Evolutionary conservation across 352 stramenopile genomes (phyloP).

Genomic region (Sclerospora graminicola): DNA sequence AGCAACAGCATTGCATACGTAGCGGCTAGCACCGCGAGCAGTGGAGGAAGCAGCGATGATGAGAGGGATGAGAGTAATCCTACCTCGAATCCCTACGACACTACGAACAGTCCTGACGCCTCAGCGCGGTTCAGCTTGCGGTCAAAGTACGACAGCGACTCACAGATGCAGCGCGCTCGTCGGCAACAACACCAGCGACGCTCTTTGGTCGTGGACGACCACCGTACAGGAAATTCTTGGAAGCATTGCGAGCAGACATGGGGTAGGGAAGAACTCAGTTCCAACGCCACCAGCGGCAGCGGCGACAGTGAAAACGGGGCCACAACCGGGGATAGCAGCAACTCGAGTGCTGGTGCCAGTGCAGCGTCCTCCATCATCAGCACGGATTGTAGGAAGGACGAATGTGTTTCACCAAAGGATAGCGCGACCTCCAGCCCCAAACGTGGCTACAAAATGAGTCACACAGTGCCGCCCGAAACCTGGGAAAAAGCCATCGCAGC

Average conservation of each 20-base stretch:
- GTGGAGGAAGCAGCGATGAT: too few relatives aligned
- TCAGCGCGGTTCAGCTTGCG: too few relatives aligned
- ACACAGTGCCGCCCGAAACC: slow-evolving; percentile 40
- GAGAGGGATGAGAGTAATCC: too few relatives aligned
- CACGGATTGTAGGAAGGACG: not conserved
- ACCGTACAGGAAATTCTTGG: not conserved
- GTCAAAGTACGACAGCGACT: too few relatives aligned
- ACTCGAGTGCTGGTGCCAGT: slow-evolving; percentile 4
- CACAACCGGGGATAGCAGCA: slow-evolving; percentile 14
- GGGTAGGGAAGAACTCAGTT: slow-evolving; percentile 7
- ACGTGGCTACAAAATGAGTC: slow-evolving; percentile 35
- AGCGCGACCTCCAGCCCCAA: slow-evolving; percentile 16
- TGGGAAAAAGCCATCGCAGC: slow-evolving; percentile 52
- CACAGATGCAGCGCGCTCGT: slow-evolving; percentile 3
- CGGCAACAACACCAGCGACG: slow-evolving; percentile 13
- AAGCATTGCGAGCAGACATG: not conserved
- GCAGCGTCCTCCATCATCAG: not conserved
- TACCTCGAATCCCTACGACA: not conserved
- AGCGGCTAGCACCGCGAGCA: too few relatives aligned
- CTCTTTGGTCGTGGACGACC: slow-evolving; percentile 11
- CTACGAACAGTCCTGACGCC: too few relatives aligned
- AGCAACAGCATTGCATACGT: slow-evolving; percentile 3
- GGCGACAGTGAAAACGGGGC: slow-evolving; percentile 14
- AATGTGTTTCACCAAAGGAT: not conserved
- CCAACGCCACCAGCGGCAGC: slow-evolving; percentile 10